Evolutionary conservation across 352 stramenopile species (phyloP).

Genomic region (Aphanomyces stellatus): DNA sequence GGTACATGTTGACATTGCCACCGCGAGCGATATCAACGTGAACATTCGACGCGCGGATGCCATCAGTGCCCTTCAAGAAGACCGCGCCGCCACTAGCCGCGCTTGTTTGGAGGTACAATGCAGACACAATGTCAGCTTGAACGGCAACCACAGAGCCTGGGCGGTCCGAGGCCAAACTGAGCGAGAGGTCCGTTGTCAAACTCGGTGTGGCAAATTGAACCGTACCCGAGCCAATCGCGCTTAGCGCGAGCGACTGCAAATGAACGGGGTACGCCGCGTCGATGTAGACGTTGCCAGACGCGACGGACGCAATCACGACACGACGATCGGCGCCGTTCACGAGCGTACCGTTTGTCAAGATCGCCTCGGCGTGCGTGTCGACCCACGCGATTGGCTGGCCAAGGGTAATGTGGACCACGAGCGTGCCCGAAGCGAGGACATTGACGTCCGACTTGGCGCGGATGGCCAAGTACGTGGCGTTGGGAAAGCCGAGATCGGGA

Average conservation of each 20-base stretch:
- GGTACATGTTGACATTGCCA: slow-evolving; percentile 8
- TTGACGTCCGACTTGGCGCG: not conserved
- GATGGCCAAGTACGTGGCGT: not conserved
- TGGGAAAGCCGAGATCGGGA: no score
- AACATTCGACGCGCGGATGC: not conserved
- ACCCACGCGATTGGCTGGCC: not conserved
- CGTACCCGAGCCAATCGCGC: not conserved
- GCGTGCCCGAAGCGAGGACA: not conserved
- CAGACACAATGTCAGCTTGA: not conserved
- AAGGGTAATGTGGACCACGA: not conserved
- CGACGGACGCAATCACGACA: not conserved
- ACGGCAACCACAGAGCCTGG: not conserved
- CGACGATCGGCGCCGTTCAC: not conserved
- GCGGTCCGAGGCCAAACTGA: not conserved
- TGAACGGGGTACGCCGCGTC: not conserved
- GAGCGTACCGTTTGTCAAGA: not conserved
- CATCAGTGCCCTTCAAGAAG: not conserved
- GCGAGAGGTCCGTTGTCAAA: not conserved
- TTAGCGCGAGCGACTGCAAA: not conserved
- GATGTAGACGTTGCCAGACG: not conserved
- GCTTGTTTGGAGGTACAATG: not conserved
- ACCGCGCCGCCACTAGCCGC: not conserved
- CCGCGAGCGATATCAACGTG: not conserved
- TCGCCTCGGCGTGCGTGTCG: slow-evolving; percentile 1
- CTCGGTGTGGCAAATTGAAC: not conserved